Evolutionary conservation across 768 basidiomycete species (phyloP), one percentile per base, ranked within the genome.

Genomic region (Tulasnella sp.): DNA sequence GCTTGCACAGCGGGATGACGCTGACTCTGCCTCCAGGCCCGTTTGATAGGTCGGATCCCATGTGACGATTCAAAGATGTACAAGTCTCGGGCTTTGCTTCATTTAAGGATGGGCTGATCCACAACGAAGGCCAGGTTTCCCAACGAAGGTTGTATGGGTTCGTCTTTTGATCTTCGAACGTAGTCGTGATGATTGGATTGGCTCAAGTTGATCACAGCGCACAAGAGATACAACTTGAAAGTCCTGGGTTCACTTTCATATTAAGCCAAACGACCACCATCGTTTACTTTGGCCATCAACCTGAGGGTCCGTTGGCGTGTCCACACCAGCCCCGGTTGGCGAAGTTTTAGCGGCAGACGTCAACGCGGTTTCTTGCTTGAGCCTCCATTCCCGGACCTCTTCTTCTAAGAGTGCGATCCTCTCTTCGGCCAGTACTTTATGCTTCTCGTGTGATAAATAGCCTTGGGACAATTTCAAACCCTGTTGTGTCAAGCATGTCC

Each of bases 231-330:
- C 19, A 23, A 11, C 47, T 48, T 5, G 21, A 7, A 7, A n/a
- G 47, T 48, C 19, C 7, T 7, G n/a, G 7, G 21, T 30, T 27
- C n/a, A 34, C 30, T 30, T 17, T 51, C 32, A 59, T 24, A 59
- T 24, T 15, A 59, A 41, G 27, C 58, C 58, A 3, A 59, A 34
- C 19, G 58, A 49, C 58, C 58, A 59, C 58, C 58, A 59, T 15
- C 58, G 58, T 5, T 47, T 47, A 3, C n/a, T 50, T 30, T 30
- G 24, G 15, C 58, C 29, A 13, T n/a, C 9, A n/a, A 26, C 3
- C 41, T 56, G 21, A 48, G 27, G 21, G 5, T 48, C 27, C 5
- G 27, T 42, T n/a, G 11, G 27, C 30, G 43, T 27, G 32, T 32
- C 19, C 50, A 10, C 30, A 51, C n/a, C n/a, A n/a, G n/a, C n/a